Conservation (phyloP, 805 yeast species). For the Saturnispora ahearnii region DNA sequence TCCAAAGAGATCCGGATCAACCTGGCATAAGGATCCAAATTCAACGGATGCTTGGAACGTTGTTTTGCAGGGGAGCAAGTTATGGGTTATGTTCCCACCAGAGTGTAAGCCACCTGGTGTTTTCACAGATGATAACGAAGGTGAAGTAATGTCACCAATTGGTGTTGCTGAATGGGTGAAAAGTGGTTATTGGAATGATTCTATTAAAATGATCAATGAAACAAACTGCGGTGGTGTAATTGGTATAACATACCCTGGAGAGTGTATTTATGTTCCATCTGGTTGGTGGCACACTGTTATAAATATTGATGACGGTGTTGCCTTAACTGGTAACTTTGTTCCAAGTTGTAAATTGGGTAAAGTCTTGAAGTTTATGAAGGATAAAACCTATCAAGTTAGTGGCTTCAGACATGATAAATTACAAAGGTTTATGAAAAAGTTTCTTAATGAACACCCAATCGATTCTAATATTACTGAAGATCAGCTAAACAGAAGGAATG, state of each 20-base stretch:
- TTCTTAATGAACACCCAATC: conserved; percentile 18
- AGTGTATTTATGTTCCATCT: conserved; percentile 83
- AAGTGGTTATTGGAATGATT: conserved; percentile 71
- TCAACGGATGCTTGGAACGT: conserved; percentile 89
- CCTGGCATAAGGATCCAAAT: conserved; percentile 91
- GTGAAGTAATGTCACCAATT: conserved; percentile 87
- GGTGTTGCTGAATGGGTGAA: conserved; percentile 89
- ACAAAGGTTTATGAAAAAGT: conserved; percentile 26
- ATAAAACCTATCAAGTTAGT: conserved; percentile 61
- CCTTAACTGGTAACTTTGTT: conserved; percentile 83
- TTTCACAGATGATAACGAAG: conserved; percentile 61
- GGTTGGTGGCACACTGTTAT: conserved; percentile 97
- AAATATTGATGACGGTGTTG: conserved; percentile 75
- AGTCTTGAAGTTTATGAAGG: conserved; percentile 58
- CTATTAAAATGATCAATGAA: conserved; percentile 40
- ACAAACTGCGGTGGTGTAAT: conserved; percentile 30
- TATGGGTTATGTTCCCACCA: conserved; percentile 89
- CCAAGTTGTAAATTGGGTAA: conserved; percentile 53
- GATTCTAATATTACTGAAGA: conserved; percentile 3
- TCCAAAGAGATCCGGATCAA: conserved; percentile 72
- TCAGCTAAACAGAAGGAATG: conserved; percentile 13
- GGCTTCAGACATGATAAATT: conserved; percentile 64
- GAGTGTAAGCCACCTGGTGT: conserved; percentile 76
- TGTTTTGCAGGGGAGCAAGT: conserved; percentile 59
- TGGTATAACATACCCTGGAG: conserved; percentile 73